phyloP scores from a whole-genome alignment of 495 filamentous ascomycete genomes.

The Letharia lupina region DNA sequence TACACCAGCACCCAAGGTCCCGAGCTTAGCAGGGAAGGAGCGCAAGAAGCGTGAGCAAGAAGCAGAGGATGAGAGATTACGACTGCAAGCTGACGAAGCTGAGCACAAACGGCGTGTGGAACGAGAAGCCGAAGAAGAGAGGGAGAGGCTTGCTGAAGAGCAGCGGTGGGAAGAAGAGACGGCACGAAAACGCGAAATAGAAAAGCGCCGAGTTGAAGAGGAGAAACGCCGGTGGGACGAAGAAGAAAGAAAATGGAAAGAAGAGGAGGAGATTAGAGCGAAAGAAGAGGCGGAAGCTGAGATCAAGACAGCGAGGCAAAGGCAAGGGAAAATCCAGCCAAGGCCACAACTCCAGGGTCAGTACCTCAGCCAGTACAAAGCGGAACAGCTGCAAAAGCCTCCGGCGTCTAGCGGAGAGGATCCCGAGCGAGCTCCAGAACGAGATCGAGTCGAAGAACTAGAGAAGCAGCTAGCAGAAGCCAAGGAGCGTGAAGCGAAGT shows the following conservation, averaged over 20 bases:
- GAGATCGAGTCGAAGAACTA: constrained; percentile 67
- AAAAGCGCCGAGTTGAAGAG: constrained; percentile 58
- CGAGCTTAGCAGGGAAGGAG: constrained; percentile 61
- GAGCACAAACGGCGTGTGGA: constrained; percentile 53
- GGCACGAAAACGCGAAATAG: constrained; percentile 55
- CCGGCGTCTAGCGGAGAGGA: constrained; percentile 23
- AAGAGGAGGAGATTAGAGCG: constrained; percentile 67
- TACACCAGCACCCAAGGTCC: constrained; percentile 65
- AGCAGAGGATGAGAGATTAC: constrained; percentile 52
- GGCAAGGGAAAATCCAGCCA: constrained; percentile 51
- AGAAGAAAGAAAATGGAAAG: constrained; percentile 72
- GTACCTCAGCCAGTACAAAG: constrained; percentile 79
- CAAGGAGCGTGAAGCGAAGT: constrained; percentile 75
- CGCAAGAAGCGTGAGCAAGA: constrained; percentile 47
- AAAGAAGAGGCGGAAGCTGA: constrained; percentile 68
- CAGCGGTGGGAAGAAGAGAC: constrained; percentile 75
- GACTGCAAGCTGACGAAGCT: constrained; percentile 55
- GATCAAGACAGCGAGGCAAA: constrained; percentile 56
- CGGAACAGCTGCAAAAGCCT: constrained; percentile 31
- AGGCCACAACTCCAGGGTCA: constrained; percentile 61
- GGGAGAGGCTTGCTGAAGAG: constrained; percentile 60
- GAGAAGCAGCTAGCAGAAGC: constrained; percentile 80
- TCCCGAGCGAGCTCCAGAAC: constrained; percentile 36
- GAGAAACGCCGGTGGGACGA: constrained; percentile 79
- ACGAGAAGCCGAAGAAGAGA: constrained; percentile 61